A percentile compares a stretch with the other conserved stretches of the same genome.
Conservation (phyloP, 139 green algal species). For the Chlorella vulgaris region DNA sequence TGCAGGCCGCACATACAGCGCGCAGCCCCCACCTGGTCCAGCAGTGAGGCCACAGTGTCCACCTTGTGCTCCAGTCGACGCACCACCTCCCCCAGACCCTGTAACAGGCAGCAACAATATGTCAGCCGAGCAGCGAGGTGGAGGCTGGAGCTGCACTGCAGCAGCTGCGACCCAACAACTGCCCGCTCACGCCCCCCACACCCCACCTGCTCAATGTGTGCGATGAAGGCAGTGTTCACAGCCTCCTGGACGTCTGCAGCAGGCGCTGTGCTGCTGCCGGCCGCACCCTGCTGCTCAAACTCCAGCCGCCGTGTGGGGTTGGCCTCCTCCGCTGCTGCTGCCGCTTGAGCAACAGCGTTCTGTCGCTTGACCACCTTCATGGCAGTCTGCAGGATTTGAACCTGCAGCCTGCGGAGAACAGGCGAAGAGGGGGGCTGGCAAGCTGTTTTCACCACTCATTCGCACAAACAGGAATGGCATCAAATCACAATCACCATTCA, state of each 20-base stretch:
- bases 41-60: background rate
- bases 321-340: background rate
- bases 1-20: too few species aligned
- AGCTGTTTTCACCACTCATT: too few species aligned
- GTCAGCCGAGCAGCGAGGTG: background rate
- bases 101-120: background rate
- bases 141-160: too few species aligned
- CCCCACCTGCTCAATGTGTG: slow-evolving; percentile 23
- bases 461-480: too few species aligned
- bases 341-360: background rate
- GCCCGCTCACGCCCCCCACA: too few species aligned
- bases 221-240: too few species aligned
- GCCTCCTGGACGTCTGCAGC: background rate
- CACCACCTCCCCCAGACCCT: slow-evolving; percentile 31
- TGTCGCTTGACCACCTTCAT: slow-evolving; percentile 35
- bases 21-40: slow-evolving; percentile 6
- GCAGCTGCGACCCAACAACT: too few species aligned
- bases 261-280: background rate
- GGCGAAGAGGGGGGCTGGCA: too few species aligned
- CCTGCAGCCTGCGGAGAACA: too few species aligned
- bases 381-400: slow-evolving; percentile 22
- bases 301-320: slow-evolving; percentile 2
- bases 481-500: too few species aligned
- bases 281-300: slow-evolving; percentile 14
- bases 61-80: slow-evolving; percentile 32